These are phyloP conservation scores for Perkinsus marinus DNA, from an alignment of 169 alveolate species.

Conservation along the genomic window DNA sequence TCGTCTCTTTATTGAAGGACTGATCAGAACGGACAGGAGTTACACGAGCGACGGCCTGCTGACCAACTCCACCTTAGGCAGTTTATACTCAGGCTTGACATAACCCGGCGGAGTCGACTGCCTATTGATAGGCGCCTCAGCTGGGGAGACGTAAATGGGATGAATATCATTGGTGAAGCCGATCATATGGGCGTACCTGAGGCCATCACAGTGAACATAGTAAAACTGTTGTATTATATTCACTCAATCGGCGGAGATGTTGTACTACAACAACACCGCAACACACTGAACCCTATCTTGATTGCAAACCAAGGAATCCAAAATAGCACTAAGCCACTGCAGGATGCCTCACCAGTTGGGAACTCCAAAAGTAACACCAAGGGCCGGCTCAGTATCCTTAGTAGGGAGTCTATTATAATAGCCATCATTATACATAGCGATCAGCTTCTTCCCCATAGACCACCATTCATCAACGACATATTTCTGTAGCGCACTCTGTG, in stretches of 20 bases:
- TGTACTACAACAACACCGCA: no score
- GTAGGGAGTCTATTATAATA: neutral
- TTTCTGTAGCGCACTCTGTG: neutral
- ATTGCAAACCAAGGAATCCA: neutral
- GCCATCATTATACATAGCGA: conserved; percentile 6
- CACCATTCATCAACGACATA: neutral
- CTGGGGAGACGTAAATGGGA: neutral
- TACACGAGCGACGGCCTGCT: neutral
- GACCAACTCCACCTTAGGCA: neutral
- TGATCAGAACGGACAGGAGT: neutral
- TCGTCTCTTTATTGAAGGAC: neutral
- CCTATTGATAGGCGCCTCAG: neutral
- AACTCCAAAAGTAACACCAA: neutral
- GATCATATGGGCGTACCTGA: neutral
- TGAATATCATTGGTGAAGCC: conserved; percentile 3
- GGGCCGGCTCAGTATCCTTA: neutral
- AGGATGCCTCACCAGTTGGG: neutral
- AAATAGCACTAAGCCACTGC: neutral
- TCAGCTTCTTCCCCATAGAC: neutral
- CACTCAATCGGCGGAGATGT: no score
- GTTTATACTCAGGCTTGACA: neutral
- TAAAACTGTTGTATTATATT: no score
- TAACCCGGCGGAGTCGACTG: neutral
- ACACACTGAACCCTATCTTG: no score
- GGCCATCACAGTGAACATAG: neutral